These are phyloP conservation scores for Maudiozyma barnettii DNA, from an alignment of 805 yeast genomes.

Conservation along the genomic window DNA sequence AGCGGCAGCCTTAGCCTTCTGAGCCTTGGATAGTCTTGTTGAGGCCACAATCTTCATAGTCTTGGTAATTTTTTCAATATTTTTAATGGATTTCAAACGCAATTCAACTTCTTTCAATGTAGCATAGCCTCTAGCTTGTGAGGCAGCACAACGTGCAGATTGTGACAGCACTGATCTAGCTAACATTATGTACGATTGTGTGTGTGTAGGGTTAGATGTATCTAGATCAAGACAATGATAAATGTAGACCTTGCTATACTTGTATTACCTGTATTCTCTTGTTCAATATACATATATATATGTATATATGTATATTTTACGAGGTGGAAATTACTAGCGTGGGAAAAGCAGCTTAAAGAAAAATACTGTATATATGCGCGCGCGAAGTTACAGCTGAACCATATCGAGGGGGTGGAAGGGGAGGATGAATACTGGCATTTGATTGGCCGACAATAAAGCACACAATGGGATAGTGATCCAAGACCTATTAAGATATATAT, in stretches of 20 bases:
- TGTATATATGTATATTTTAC: no score
- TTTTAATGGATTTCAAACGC: conserved; percentile 96
- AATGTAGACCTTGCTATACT: no score
- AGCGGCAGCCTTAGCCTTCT: conserved; percentile 83
- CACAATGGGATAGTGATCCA: no score
- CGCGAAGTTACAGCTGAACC: no score
- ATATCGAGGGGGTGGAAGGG: no score
- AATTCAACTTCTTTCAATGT: conserved; percentile 97
- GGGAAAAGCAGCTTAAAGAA: no score
- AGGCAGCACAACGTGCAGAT: background rate
- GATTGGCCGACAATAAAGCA: background rate
- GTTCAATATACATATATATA: no score
- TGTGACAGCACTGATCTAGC: background rate
- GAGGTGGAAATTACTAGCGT: no score
- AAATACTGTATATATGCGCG: no score
- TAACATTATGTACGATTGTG: background rate
- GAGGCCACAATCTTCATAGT: conserved; percentile 99
- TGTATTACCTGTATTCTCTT: no score
- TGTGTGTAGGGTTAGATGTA: background rate
- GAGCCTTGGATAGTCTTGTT: conserved; percentile 91
- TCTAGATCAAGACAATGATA: background rate
- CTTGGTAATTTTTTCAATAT: conserved; percentile 98
- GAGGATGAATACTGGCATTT: background rate
- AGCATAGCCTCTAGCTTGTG: conserved; percentile 72
- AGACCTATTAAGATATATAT: background rate